These are phyloP conservation scores for Starmerella lactis-condensi DNA, from an alignment of 805 yeast genomes.

Conservation along the genomic window DNA sequence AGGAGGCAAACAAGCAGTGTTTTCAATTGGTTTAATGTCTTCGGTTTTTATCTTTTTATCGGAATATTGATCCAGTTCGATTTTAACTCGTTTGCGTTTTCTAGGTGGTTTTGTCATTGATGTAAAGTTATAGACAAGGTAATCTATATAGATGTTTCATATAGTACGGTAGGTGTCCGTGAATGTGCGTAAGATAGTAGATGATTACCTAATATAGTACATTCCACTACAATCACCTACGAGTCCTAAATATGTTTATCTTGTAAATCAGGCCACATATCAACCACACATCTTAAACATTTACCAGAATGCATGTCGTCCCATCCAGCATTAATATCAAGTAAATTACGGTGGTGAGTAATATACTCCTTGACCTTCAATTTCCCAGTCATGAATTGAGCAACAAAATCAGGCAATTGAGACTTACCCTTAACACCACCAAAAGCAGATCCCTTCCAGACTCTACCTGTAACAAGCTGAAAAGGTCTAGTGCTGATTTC, in stretches of 20 bases:
- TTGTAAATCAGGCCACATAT: constrained; percentile 9
- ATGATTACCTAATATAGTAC: not conserved
- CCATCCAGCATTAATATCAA: constrained; percentile 70
- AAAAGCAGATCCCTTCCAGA: constrained; percentile 98
- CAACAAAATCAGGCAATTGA: constrained; percentile 79
- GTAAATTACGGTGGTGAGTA: constrained; percentile 70
- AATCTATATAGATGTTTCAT: no score
- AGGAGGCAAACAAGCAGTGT: no score
- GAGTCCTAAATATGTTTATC: not conserved
- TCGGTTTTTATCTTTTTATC: no score
- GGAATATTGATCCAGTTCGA: no score
- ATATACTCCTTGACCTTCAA: constrained; percentile 87
- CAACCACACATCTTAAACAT: constrained; percentile 73
- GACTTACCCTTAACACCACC: constrained; percentile 98
- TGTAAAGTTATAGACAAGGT: no score
- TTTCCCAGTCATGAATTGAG: constrained; percentile 62
- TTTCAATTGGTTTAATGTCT: no score
- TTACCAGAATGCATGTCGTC: constrained; percentile 88
- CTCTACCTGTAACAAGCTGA: constrained; percentile 97
- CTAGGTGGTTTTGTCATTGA: no score
- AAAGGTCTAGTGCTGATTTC: constrained; percentile 95
- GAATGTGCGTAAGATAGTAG: not conserved
- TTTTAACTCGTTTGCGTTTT: no score
- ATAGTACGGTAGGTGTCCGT: not conserved
- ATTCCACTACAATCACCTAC: not conserved